Evolutionary conservation across 2,329 filamentous ascomycete genomes (phyloP), one percentile per base, ranked within the genome.

Genomic region (Setomelanomma holmii): DNA sequence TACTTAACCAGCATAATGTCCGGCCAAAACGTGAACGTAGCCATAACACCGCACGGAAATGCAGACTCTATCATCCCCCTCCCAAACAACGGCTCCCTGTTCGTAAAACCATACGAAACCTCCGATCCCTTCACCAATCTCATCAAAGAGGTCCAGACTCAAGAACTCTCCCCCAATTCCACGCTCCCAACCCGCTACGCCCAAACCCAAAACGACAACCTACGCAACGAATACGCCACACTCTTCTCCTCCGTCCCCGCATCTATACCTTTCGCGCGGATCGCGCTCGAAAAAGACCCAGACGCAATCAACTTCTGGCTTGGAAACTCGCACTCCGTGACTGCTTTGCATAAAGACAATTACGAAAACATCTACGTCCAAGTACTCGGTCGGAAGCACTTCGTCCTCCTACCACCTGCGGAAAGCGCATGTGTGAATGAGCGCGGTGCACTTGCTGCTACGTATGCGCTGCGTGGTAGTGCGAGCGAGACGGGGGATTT

Each of bases 331-430:
- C 79, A 79, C 33, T 89, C 86, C 21, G 80, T 84, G 1, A 93
- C 90, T 0, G 87, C 88, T 0, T 73, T 93, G 47, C 91, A 95
- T 76, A 89, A 89, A 66, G 91, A 95, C 75, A 89, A 89, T 64
- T 93, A 93, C 72, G 90, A 95, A 72, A 95, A 95, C 69, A 82
- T 95, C 0, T 95, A 93, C 71, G 88, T 91, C 1, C 90, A 93
- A 66, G 74, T 93, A 12, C 72, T 86, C 1, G 91, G 90, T 0
- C 76, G 77, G 49, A 95, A 95, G 70, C 85, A 89, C 61, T 95
- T 95, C 61, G 82, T 87, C 0, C 78, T 95, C 1, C 74, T 95
- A 1, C 88, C 90, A n/a, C 86, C 90, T 0, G 72, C 89, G 1
- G 89, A 86, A 56, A 83, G 87, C 60, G 80, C 88, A 0, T 89